A percentile compares a stretch with the other conserved stretches of the same genome.
Conservation (phyloP, 257 asterid species). For the Jacaranda copaia region DNA sequence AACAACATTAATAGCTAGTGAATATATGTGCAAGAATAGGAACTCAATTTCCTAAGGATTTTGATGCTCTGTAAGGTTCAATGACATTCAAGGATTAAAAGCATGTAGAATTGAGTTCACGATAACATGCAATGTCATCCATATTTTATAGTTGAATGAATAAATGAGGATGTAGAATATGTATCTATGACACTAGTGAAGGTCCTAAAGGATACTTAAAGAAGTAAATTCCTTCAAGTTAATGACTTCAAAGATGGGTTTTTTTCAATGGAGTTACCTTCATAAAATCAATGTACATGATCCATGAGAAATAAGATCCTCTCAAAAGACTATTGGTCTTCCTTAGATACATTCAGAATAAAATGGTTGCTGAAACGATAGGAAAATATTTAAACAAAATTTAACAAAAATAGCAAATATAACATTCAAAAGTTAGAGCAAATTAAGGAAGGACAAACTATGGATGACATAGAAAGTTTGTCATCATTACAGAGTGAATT, state of each 20-base stretch:
- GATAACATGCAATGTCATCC: not conserved
- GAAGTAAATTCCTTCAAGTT: constrained; percentile 54
- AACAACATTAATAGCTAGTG: not conserved
- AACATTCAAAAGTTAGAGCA: not conserved
- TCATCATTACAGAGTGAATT: not conserved
- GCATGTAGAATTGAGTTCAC: not conserved
- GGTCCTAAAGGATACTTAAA: constrained; percentile 76
- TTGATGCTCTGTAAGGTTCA: not conserved
- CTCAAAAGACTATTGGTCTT: constrained; percentile 96
- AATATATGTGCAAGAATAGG: not conserved
- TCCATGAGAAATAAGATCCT: constrained; percentile 97
- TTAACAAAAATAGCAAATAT: not conserved
- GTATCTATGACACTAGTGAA: not conserved
- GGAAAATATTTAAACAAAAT: not conserved
- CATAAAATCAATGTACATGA: constrained; percentile 96
- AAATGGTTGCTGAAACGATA: constrained; percentile 74
- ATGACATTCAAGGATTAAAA: not conserved
- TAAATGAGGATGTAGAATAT: constrained; percentile 8
- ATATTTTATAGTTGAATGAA: constrained; percentile 18
- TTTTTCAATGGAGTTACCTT: constrained; percentile 90
- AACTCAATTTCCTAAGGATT: constrained; percentile 1
- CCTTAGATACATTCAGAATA: constrained; percentile 95
- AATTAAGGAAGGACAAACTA: not conserved
- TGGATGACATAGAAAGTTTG: not conserved
- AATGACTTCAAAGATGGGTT: constrained; percentile 88